phyloP scores from a whole-genome alignment of 2,329 filamentous ascomycete genomes.

The Zymoseptoria crescenta region DNA sequence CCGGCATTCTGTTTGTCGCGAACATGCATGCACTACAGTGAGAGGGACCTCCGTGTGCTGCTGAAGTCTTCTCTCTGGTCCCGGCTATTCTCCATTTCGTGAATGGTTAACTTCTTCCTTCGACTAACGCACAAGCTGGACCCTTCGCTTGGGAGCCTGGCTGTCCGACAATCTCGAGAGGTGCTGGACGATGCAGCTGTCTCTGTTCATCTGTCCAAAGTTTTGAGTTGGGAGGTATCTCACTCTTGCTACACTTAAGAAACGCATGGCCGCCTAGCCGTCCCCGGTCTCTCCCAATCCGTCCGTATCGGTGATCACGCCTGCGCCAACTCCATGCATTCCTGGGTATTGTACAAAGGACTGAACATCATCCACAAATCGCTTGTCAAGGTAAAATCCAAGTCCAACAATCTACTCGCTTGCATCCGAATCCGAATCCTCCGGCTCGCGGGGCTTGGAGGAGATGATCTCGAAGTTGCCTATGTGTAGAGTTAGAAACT shows the following conservation, averaged over 20 bases:
- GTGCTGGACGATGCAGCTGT: neutral
- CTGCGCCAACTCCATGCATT: constrained; percentile 4
- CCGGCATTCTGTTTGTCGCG: neutral
- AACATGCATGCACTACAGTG: neutral
- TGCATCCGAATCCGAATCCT: neutral
- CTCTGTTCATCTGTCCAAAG: neutral
- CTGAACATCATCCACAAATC: neutral
- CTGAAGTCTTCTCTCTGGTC: neutral
- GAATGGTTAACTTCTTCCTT: neutral
- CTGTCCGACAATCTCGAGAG: neutral
- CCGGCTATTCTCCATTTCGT: neutral
- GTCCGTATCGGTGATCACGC: neutral
- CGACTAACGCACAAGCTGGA: neutral
- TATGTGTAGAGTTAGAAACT: constrained; percentile 19
- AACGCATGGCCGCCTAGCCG: neutral
- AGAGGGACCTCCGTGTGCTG: too few relatives aligned
- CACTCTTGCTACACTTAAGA: constrained; percentile 6
- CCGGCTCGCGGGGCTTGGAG: neutral
- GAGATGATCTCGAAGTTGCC: constrained; percentile 44
- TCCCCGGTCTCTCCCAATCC: neutral
- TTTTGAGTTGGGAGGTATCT: constrained; percentile 4
- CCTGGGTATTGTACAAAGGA: constrained; percentile 7
- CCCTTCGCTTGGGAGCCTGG: neutral
- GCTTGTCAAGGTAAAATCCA: neutral
- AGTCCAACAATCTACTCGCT: neutral